Evolutionary conservation across 192 early-diverging fungal genomes (phyloP), one percentile per base, ranked within the genome.

Genomic region (Geranomyces variabilis): DNA sequence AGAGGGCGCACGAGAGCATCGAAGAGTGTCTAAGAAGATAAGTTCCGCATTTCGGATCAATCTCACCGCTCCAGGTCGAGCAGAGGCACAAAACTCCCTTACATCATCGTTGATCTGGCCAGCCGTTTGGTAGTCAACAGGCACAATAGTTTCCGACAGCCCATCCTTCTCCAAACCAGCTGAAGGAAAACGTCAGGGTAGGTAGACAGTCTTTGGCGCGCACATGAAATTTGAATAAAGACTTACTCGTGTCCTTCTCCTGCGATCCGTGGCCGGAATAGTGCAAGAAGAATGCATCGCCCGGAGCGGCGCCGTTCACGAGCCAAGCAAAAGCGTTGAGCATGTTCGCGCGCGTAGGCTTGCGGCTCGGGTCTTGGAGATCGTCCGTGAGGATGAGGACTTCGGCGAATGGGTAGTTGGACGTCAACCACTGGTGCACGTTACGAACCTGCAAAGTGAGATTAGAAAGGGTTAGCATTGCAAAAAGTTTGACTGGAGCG

Each of bases 271-370:
- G 83, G 14, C 83, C 83, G 30, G 75, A 77, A 60, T 83, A 85
- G 67, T 85, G 83, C 51, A 85, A 31, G 44, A 85, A 85, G 68
- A 85, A 79, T 2, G 59, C 55, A 74, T 85, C 83, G 19, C 79
- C 79, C 19, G 79, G 72, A 13, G 70, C 28, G n/a, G 77, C 81
- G 13, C 73, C 81, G 3, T 64, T 49, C 14, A 75, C 74, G n/a
- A 85, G 69, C 83, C 83, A 85, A 21, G 73, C 31, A 29, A 75
- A 60, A 19, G 73, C 80, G 41, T 77, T 73, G 0, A 82, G n/a
- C 19, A 84, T 68, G 62, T 84, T 84, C n/a, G 51, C 36, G 8
- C 73, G 59, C 9, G 76, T 85, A 34, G 83, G 83, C 21, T 44
- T 77, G 15, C 59, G 55, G 55, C 59, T 64, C 7, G 72, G 70